Evolutionary conservation across 2,329 filamentous ascomycete genomes (phyloP).

Genomic region (Aspergillus chevalieri): DNA sequence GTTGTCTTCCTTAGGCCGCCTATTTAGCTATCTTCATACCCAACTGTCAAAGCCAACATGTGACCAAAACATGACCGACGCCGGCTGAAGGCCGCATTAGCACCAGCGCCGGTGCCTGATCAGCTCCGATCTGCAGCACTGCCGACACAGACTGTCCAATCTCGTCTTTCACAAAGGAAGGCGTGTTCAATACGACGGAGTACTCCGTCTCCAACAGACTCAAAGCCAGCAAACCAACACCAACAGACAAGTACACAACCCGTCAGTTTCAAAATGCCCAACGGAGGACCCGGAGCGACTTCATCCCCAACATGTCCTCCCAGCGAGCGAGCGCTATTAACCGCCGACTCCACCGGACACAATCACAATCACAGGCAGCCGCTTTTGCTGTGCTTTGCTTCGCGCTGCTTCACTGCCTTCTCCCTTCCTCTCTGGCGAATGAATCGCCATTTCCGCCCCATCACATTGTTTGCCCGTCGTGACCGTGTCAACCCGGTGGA

Average conservation of each 20-base stretch:
- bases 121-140: not conserved
- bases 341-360: constrained; percentile 15
- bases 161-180: not conserved
- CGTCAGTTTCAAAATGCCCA: too few species aligned
- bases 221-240: too few species aligned
- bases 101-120: not conserved
- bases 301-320: not conserved
- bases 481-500: constrained; percentile 11
- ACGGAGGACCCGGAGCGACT: too few species aligned
- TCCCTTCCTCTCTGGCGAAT: constrained; percentile 10
- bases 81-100: not conserved
- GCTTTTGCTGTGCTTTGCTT: constrained; percentile 4
- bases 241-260: too few species aligned
- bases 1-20: not conserved
- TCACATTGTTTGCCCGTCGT: constrained; percentile 1
- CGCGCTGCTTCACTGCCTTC: too few species aligned
- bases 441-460: constrained; percentile 1
- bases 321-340: constrained; percentile 3
- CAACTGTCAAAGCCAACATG: not conserved
- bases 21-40: too few species aligned
- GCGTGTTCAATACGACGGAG: not conserved
- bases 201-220: not conserved
- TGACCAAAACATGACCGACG: not conserved
- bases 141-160: not conserved
- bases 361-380: constrained; percentile 10